Evolutionary conservation across 1,284 basidiomycete species (phyloP).

Genomic region (Papiliotrema nemorosa): DNA sequence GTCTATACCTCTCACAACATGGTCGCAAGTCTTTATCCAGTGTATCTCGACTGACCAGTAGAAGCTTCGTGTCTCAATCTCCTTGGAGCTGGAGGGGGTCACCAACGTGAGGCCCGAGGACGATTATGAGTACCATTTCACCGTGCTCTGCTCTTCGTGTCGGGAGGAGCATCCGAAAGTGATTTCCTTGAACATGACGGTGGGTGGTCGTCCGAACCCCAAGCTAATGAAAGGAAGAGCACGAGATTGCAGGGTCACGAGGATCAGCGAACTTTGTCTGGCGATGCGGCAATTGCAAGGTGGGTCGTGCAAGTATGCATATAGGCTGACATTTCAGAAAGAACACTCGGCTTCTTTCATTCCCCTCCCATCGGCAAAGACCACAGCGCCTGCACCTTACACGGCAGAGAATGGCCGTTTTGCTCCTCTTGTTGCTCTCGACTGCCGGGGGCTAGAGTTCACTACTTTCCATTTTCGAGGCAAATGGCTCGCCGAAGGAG

Average conservation of each 20-base stretch:
- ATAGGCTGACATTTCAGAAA: slow-evolving; percentile 26
- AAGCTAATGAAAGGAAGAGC: slow-evolving; percentile 30
- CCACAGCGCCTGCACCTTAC: slow-evolving; percentile 34
- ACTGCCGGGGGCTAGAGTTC: slow-evolving; percentile 49
- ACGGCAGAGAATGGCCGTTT: slow-evolving; percentile 20
- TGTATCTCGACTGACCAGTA: slow-evolving; percentile 7
- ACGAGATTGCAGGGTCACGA: slow-evolving; percentile 45
- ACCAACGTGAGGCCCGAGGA: slow-evolving; percentile 41
- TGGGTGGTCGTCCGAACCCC: slow-evolving; percentile 11
- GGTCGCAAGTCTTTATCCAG: slow-evolving; percentile 12
- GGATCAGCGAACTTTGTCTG: slow-evolving; percentile 48
- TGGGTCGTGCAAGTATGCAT: slow-evolving; percentile 12
- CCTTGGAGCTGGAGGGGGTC: slow-evolving; percentile 48
- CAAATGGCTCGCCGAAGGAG: slow-evolving; percentile 25
- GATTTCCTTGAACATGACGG: slow-evolving; percentile 43
- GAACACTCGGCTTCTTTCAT: slow-evolving; percentile 49
- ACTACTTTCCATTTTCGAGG: slow-evolving; percentile 43
- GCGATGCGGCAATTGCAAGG: slow-evolving; percentile 48
- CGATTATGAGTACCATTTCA: slow-evolving; percentile 48
- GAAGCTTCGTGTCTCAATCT: slow-evolving; percentile 46
- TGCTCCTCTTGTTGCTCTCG: slow-evolving; percentile 42
- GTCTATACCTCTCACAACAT: slow-evolving; percentile 3
- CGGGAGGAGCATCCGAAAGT: slow-evolving; percentile 46
- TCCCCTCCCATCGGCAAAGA: slow-evolving; percentile 34
- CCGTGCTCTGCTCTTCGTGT: slow-evolving; percentile 45